Evolutionary conservation across 2,329 filamentous ascomycete genomes (phyloP).

Genomic region (Neonectria coccinea): DNA sequence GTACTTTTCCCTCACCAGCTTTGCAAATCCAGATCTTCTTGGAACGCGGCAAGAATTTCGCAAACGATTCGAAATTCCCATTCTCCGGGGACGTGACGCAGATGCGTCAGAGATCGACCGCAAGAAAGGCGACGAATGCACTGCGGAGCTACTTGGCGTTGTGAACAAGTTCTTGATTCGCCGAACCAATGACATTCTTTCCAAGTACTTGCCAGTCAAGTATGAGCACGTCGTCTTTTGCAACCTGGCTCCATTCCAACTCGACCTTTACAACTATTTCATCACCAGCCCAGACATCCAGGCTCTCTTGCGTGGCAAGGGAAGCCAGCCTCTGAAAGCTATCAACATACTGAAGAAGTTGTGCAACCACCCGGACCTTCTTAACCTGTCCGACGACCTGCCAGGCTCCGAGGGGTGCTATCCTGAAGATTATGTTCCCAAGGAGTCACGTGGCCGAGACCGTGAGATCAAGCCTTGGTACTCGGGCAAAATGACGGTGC

Average conservation of each 20-base stretch:
- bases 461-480: constrained; percentile 95
- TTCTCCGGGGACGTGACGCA: constrained; percentile 90
- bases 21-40: constrained; percentile 92
- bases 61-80: constrained; percentile 93
- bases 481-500: constrained; percentile 96
- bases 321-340: constrained; percentile 94
- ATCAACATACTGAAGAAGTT: constrained; percentile 98
- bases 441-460: constrained; percentile 87
- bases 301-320: constrained; percentile 89
- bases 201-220: constrained; percentile 97
- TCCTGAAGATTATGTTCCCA: constrained; percentile 89
- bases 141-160: constrained; percentile 81
- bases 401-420: constrained; percentile 86
- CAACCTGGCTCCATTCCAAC: constrained; percentile 91
- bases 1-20: constrained; percentile 95
- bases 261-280: constrained; percentile 95
- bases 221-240: constrained; percentile 99
- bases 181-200: constrained; percentile 96
- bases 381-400: constrained; percentile 84
- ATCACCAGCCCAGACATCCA: constrained; percentile 96
- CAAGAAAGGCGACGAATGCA: constrained; percentile 83
- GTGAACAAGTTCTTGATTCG: constrained; percentile 99
- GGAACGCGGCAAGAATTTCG: constrained; percentile 92
- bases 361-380: constrained; percentile 95
- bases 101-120: constrained; percentile 86